Percentiles rank a stretch among this genome's conserved stretches.
Conservation (phyloP, 2,329 filamentous ascomycete genomes). For the Ophiostoma tasmaniense region DNA sequence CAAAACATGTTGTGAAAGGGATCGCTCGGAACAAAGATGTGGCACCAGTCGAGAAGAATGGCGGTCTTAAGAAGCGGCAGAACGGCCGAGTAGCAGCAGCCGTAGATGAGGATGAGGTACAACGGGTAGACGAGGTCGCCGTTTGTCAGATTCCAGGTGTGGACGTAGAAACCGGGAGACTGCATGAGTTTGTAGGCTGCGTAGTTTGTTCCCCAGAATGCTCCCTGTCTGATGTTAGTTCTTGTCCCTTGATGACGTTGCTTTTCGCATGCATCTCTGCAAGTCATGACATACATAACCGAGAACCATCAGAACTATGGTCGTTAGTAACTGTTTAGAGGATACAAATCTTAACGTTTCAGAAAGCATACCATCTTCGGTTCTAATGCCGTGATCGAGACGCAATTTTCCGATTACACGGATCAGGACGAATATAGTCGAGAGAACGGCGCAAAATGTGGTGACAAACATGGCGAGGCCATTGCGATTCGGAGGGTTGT, state of each 20-base stretch:
- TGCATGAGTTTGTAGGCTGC: neutral
- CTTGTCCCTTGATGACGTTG: neutral
- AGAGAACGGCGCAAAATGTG: neutral
- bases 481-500: neutral
- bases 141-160: neutral
- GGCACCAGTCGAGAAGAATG: neutral
- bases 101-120: neutral
- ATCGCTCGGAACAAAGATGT: neutral
- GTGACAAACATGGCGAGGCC: conserved; percentile 1
- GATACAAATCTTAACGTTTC: too few relatives aligned
- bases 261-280: neutral
- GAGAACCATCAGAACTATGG: neutral
- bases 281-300: neutral
- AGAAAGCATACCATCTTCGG: neutral
- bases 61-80: neutral
- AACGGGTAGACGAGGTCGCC: neutral
- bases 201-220: neutral
- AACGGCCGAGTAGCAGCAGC: neutral
- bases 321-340: neutral
- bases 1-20: neutral
- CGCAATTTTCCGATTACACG: neutral
- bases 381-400: neutral
- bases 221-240: neutral
- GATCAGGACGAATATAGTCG: neutral
- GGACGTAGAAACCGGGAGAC: neutral